Evolutionary conservation across 2,329 filamentous ascomycete genomes (phyloP), one percentile per base, ranked within the genome.

Genomic region (Arthrobotrys iridis): DNA sequence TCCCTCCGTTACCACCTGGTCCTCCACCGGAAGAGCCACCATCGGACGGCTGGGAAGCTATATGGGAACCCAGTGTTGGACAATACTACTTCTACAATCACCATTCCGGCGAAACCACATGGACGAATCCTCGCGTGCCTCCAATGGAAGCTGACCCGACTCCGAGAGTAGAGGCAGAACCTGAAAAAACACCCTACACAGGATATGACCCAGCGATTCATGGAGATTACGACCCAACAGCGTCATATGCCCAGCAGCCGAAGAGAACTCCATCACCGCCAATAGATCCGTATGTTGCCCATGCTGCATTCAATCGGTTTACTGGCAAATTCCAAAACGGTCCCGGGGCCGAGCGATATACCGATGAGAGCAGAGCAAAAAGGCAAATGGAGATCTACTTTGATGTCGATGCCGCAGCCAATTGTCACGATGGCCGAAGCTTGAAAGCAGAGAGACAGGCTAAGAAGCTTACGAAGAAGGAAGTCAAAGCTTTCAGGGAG

Each of bases 191-290:
- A 48, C 83, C 87, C 20, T 87, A 86, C 3, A 90, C 90, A 71
- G 93, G 94, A 76, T 99, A 99, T 84, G 97, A 98, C 81, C 95
- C 95, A 0, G 91, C 93, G 22, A 94, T 99, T 48, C 95, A 99
- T 82, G 95, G 95, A 79, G 91, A 93, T 83, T 99, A 97, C 84
- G 95, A 99, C 80, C 93, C 93, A 2, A 95, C 90, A 74, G 94
- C 95, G n/a, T 91, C 93, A 84, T 99, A 99, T 81, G 94, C 95
- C 8, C 87, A 91, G 80, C 84, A 85, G 48, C 81, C 85, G 46
- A 82, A 84, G 75, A 80, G 82, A 77, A 80, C 66, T 77, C 80
- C 57, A 40, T 80, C 60, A 58, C 81, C 20, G 77, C 78, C 33
- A 77, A 77, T 76, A 20, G 80, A 83, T 11, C 83, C 87, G 3